phyloP scores from a whole-genome alignment of 352 stramenopile species.

The Pythium folliculosum region DNA sequence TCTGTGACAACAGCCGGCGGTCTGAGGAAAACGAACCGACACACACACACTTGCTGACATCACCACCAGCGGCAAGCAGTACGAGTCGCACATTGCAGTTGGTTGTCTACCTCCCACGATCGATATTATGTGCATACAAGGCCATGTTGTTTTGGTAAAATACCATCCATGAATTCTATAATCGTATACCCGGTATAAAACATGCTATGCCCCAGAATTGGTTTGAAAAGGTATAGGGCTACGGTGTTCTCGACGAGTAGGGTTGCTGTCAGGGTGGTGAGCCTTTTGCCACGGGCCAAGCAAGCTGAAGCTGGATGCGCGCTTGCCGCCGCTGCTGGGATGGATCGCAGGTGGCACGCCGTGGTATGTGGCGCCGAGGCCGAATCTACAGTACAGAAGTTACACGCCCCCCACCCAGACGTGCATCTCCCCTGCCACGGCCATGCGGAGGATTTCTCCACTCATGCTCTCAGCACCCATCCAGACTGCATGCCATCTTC shows the following conservation, averaged over 20 bases:
- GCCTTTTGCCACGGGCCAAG: not conserved
- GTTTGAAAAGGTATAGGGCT: constrained; percentile 8
- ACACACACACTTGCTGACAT: constrained; percentile 23
- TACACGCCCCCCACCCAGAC: too few species aligned
- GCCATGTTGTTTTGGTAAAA: too few species aligned
- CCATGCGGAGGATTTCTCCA: not conserved
- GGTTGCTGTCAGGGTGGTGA: constrained; percentile 10
- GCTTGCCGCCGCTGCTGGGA: not conserved
- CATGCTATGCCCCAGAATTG: too few species aligned
- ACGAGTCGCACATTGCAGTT: constrained; percentile 35
- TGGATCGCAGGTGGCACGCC: not conserved
- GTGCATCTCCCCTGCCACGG: too few species aligned
- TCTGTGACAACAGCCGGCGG: constrained; percentile 25
- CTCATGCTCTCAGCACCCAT: not conserved
- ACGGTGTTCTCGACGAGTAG: constrained; percentile 20
- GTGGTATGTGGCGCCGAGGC: not conserved
- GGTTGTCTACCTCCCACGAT: not conserved
- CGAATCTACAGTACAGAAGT: not conserved
- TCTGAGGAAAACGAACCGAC: constrained; percentile 28
- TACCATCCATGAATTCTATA: too few species aligned
- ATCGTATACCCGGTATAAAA: too few species aligned
- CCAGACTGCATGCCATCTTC: not conserved
- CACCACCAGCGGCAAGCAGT: constrained; percentile 11
- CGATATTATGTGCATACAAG: too few species aligned
- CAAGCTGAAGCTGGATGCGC: constrained; percentile 4